These are phyloP conservation scores for Typha latifolia DNA, from an alignment of 176 grass and related monocot genomes.

Conservation along the genomic window DNA sequence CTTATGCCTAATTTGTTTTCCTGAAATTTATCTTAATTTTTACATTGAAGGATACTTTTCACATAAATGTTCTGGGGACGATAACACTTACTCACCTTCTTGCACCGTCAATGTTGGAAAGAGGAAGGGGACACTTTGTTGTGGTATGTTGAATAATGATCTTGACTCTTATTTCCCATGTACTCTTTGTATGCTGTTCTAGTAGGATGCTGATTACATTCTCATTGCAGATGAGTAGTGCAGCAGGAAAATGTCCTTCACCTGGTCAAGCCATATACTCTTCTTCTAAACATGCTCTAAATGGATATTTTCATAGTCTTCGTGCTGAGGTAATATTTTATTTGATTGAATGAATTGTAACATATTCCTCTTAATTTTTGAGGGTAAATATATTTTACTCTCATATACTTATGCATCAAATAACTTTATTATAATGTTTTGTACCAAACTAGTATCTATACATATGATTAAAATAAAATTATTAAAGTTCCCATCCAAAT, in stretches of 20 bases:
- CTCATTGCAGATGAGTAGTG: conserved; percentile 80
- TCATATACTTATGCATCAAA: too few relatives aligned
- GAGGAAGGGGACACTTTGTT: conserved; percentile 96
- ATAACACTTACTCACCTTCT: conserved; percentile 77
- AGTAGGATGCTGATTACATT: conserved; percentile 19
- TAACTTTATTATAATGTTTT: too few relatives aligned
- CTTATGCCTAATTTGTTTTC: conserved; percentile 15
- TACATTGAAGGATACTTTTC: conserved; percentile 49
- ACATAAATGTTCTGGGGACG: conserved; percentile 74
- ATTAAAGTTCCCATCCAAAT: too few relatives aligned
- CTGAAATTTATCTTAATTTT: neutral
- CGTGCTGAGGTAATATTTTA: conserved; percentile 59
- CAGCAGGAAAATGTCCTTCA: conserved; percentile 82
- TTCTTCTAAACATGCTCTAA: conserved; percentile 94
- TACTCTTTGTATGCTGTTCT: neutral
- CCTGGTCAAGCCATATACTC: conserved; percentile 84
- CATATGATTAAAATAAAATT: too few relatives aligned
- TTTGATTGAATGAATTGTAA: neutral
- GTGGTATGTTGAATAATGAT: conserved; percentile 43
- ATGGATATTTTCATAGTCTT: conserved; percentile 81
- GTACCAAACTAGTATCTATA: too few relatives aligned
- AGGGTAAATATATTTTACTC: too few relatives aligned
- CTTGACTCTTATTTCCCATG: neutral
- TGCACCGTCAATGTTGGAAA: conserved; percentile 74
- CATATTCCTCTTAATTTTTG: neutral